These are phyloP conservation scores for Claviceps africana DNA, from an alignment of 2,329 filamentous ascomycete genomes.

Conservation along the genomic window DNA sequence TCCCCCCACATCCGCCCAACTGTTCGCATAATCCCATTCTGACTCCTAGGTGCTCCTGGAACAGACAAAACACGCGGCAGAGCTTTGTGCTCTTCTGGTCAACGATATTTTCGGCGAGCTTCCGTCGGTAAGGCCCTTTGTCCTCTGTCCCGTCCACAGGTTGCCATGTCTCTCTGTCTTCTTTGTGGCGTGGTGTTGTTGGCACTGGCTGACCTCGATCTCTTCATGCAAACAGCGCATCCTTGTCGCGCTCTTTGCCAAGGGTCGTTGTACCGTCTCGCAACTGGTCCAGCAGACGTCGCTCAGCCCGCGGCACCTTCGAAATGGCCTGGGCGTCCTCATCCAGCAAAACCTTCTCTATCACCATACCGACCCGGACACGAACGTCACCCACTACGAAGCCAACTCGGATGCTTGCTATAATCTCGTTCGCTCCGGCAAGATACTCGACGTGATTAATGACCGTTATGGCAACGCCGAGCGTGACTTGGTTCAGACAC, in stretches of 20 bases:
- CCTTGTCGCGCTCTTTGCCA: slow-evolving; percentile 61
- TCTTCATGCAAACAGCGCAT: slow-evolving; percentile 51
- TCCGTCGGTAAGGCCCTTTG: slow-evolving; percentile 52
- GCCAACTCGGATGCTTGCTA: slow-evolving; percentile 72
- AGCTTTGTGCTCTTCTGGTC: slow-evolving; percentile 82
- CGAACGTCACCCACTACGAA: slow-evolving; percentile 62
- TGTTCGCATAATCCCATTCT: slow-evolving; percentile 7
- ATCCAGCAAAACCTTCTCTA: slow-evolving; percentile 79
- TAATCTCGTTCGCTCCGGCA: slow-evolving; percentile 65
- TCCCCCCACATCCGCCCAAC: slow-evolving; percentile 3
- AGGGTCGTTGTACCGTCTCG: slow-evolving; percentile 60
- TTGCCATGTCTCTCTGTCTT: background rate
- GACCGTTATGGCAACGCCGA: slow-evolving; percentile 61
- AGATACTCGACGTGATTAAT: slow-evolving; percentile 64
- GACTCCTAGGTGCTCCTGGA: slow-evolving; percentile 7
- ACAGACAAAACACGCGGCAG: slow-evolving; percentile 59
- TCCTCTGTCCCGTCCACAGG: slow-evolving; percentile 3
- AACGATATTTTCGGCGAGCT: slow-evolving; percentile 85
- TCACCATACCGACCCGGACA: slow-evolving; percentile 51
- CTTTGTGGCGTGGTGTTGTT: slow-evolving; percentile 7
- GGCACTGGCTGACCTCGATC: slow-evolving; percentile 13
- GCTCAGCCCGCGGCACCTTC: slow-evolving; percentile 60
- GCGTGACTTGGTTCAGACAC: slow-evolving; percentile 56
- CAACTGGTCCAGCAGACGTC: slow-evolving; percentile 59
- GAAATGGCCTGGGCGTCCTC: slow-evolving; percentile 69